A percentile compares a stretch with the other conserved stretches of the same genome.
Evolutionary conservation across 768 basidiomycete genomes (phyloP).

Genomic region (Butyriboletus loyo): DNA sequence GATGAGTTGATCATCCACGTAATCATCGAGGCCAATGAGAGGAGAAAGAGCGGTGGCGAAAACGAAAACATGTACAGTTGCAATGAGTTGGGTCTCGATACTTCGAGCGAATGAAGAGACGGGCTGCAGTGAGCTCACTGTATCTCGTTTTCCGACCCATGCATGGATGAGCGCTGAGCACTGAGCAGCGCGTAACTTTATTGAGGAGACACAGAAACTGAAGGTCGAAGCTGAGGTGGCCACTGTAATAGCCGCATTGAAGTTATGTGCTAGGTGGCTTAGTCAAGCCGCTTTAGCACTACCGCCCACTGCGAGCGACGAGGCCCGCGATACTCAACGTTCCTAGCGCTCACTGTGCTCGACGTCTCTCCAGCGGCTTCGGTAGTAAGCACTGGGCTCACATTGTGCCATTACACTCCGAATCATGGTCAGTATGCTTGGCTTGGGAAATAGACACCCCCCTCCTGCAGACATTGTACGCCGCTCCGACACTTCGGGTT

Average conservation of each 20-base stretch:
- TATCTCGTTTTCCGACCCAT: conserved; percentile 8
- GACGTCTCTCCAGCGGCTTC: not conserved
- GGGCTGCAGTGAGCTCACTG: conserved; percentile 40
- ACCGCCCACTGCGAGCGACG: too few species aligned
- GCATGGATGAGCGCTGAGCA: too few species aligned
- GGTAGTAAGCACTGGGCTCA: not conserved
- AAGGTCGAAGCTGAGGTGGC: conserved; percentile 35
- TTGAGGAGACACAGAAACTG: conserved; percentile 56
- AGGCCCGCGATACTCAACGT: not conserved
- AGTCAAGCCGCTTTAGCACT: not conserved
- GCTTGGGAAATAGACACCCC: conserved; percentile 34
- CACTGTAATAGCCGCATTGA: too few species aligned
- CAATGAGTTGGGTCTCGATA: conserved; percentile 92
- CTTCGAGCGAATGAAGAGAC: conserved; percentile 90
- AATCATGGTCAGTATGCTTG: conserved; percentile 39
- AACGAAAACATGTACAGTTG: conserved; percentile 89
- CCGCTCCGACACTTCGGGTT: conserved; percentile 22
- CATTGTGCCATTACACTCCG: not conserved
- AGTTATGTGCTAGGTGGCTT: too few species aligned
- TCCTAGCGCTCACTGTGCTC: not conserved
- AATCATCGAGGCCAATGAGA: conserved; percentile 72
- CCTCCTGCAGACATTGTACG: conserved; percentile 26
- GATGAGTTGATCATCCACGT: conserved; percentile 92
- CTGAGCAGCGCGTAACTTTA: conserved; percentile 57
- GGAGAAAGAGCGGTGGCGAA: conserved; percentile 58